Evolutionary conservation across 768 basidiomycete genomes (phyloP).

Genomic region (Russula lepida): DNA sequence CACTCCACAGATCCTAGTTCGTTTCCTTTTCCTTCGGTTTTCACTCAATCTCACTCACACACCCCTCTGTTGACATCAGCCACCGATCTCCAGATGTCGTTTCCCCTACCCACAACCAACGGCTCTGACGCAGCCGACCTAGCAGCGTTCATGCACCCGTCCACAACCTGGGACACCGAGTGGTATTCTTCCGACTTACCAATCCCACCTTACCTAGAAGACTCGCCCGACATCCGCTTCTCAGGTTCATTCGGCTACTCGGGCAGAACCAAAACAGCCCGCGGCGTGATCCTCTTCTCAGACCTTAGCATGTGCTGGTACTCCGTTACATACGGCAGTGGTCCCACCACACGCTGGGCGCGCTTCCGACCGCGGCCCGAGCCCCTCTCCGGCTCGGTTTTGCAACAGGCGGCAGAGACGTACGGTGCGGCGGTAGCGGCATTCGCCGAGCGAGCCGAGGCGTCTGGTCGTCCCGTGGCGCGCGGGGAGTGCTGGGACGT

Average conservation of each 20-base stretch:
- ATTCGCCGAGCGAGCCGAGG: conserved; percentile 41
- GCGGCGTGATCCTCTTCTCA: conserved; percentile 36
- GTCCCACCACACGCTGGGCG: conserved; percentile 29
- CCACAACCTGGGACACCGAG: conserved; percentile 33
- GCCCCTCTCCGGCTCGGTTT: conserved; percentile 28
- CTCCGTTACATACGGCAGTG: conserved; percentile 32
- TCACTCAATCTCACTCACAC: background rate
- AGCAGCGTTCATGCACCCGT: conserved; percentile 37
- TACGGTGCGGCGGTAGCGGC: conserved; percentile 43
- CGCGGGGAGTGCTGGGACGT: conserved; percentile 54
- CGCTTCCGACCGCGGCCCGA: conserved; percentile 34
- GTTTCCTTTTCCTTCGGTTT: background rate
- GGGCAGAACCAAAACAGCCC: conserved; percentile 28
- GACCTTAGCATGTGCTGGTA: conserved; percentile 47
- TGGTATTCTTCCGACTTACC: conserved; percentile 34
- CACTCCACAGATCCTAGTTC: background rate
- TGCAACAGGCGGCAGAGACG: conserved; percentile 37
- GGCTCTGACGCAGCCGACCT: conserved; percentile 37
- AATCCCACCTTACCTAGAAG: conserved; percentile 30
- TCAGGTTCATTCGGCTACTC: conserved; percentile 27
- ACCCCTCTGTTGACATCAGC: background rate
- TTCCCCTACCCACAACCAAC: conserved; percentile 29
- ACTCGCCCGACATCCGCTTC: conserved; percentile 24
- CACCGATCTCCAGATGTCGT: conserved; percentile 26
- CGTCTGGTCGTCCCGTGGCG: conserved; percentile 37